Evolutionary conservation across 257 asterid genomes (phyloP), one percentile per base, ranked within the genome.

Genomic region (Ehretia macrophylla): DNA sequence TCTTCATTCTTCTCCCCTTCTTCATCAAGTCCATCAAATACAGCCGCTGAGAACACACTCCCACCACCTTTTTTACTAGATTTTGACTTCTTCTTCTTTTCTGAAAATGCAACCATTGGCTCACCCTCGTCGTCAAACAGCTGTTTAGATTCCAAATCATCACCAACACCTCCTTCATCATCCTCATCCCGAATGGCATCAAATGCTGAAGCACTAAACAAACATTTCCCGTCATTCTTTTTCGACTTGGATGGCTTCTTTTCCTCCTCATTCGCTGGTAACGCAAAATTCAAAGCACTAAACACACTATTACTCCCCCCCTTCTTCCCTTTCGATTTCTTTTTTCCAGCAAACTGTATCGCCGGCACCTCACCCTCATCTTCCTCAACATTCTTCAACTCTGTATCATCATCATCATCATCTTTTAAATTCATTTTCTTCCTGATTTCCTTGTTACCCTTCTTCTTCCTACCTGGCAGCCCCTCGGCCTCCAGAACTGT

Each of bases 271-370:
- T 72, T 94, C 62, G 80, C 96, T 55, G 83, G 60, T 54, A 82
- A 61, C 21, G 79, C 90, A 73, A 27, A 27, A 27, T 6, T 27
- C 35, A 80, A 81, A 52, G 81, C 55, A 68, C 75, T 72, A 50
- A 78, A 64, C 21, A 46, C 35, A 51, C 73, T 78, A 50, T 16
- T 72, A 49, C 49, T 68, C 54, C 72, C 87, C 32, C 67, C 65
- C 73, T 81, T 85, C 68, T 82, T 85, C 58, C 81, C 85, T 75
- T 83, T 91, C 0, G 77, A 44, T 72, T 78, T 84, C 81, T 85
- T 85, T 65, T 84, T 88, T 45, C 86, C 91, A 16, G 68, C 58
- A 72, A 85, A 81, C 38, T 68, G 76, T 8, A 73, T 14, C 17
- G 35, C 67, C 0, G 72, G 69, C 18, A 68, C 81, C 61, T 76